Conservation (phyloP, 108 stramenopile species). For the Skeletonema tropicum region DNA sequence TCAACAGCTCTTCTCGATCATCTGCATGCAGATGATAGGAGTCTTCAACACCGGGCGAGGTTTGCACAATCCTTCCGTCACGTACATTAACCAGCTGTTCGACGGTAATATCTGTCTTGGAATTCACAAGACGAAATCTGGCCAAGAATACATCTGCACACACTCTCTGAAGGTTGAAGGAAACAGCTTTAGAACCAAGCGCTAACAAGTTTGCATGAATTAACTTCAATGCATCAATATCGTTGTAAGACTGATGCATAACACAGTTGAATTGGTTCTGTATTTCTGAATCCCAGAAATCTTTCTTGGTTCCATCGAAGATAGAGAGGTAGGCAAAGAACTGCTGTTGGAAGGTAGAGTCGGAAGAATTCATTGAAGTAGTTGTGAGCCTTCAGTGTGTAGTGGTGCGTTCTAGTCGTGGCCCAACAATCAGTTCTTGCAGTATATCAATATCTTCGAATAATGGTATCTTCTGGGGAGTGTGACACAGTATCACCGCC, state of each 20-base stretch:
- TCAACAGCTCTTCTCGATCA: neutral
- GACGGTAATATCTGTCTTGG: neutral
- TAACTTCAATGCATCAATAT: neutral
- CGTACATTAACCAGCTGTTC: neutral
- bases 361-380: neutral
- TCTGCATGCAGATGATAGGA: neutral
- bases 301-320: neutral
- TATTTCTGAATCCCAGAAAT: neutral
- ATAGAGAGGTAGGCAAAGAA: neutral
- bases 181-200: neutral
- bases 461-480: no score
- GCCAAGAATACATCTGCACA: neutral
- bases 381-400: neutral
- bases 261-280: neutral
- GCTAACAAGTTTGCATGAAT: constrained; percentile 1
- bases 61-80: neutral
- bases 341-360: neutral
- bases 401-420: neutral
- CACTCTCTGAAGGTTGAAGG: neutral
- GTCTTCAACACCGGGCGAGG: neutral
- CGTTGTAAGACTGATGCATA: neutral
- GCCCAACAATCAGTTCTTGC: no score
- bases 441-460: no score
- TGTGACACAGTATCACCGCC: no score
- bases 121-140: neutral